Evolutionary conservation across 1,139 yeast genomes (phyloP).

Genomic region (Kluyveromyces sp.): DNA sequence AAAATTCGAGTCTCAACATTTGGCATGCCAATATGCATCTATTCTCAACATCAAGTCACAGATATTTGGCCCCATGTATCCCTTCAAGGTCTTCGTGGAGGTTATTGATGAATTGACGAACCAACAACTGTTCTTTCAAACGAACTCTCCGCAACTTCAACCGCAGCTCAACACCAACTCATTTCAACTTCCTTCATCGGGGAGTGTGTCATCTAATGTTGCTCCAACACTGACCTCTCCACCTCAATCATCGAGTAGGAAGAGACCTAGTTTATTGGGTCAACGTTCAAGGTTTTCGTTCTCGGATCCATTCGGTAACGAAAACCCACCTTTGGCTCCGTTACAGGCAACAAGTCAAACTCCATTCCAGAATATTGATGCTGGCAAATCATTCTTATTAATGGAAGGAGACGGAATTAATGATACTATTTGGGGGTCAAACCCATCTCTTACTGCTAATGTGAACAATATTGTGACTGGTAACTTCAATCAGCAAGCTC

Average conservation of each 20-base stretch:
- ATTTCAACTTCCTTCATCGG: slow-evolving; percentile 6
- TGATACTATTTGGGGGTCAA: slow-evolving; percentile 44
- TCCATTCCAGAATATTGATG: slow-evolving; percentile 23
- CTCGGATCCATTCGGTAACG: slow-evolving; percentile 52
- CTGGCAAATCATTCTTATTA: slow-evolving; percentile 48
- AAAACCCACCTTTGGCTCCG: slow-evolving; percentile 12
- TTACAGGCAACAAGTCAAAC: slow-evolving; percentile 11
- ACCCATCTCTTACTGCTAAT: slow-evolving; percentile 30
- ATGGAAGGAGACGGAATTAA: slow-evolving; percentile 43
- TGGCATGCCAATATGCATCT: slow-evolving; percentile 67
- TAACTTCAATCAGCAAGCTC: slow-evolving; percentile 1
- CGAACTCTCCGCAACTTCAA: slow-evolving; percentile 13
- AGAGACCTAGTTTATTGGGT: slow-evolving; percentile 47
- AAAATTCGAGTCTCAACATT: slow-evolving; percentile 52
- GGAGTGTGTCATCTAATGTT: slow-evolving; percentile 7
- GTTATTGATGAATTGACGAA: slow-evolving; percentile 34
- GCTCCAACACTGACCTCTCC: slow-evolving; percentile 17
- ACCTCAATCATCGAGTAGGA: slow-evolving; percentile 30
- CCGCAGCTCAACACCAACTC: slow-evolving; percentile 6
- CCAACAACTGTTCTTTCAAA: slow-evolving; percentile 22
- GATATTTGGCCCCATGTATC: slow-evolving; percentile 54
- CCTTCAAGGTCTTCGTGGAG: slow-evolving; percentile 45
- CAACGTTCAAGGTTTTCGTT: slow-evolving; percentile 65
- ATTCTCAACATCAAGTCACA: slow-evolving; percentile 52
- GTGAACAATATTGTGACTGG: slow-evolving; percentile 21